Conservation (phyloP, 139 green algal genomes). For the Gonium pectorale region DNA sequence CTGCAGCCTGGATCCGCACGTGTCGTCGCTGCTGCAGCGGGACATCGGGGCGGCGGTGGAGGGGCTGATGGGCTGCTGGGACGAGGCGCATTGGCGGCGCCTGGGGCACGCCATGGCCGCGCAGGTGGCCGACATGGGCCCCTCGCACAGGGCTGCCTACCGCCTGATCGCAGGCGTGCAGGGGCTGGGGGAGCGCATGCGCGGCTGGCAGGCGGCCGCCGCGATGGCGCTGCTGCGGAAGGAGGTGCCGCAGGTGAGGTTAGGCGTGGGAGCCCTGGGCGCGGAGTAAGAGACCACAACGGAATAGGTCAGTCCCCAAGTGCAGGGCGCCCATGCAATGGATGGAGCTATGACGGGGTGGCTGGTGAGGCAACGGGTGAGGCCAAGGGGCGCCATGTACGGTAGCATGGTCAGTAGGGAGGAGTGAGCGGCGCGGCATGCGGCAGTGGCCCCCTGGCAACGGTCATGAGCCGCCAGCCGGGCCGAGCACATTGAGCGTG, state of each 20-base stretch:
- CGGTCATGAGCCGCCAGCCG: too few relatives aligned
- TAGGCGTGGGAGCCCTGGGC: too few relatives aligned
- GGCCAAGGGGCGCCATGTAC: too few relatives aligned
- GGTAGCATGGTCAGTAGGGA: too few relatives aligned
- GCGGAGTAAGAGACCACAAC: too few relatives aligned
- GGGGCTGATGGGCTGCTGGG: conserved; percentile 9
- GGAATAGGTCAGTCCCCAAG: too few relatives aligned
- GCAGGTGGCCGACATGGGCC: not conserved
- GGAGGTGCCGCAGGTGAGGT: conserved; percentile 1
- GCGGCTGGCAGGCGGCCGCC: conserved; percentile 12
- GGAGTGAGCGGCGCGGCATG: too few relatives aligned
- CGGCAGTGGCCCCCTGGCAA: too few relatives aligned
- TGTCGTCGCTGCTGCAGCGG: not conserved
- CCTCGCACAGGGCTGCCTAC: not conserved
- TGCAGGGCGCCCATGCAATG: too few relatives aligned
- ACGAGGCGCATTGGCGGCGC: not conserved
- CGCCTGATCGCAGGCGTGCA: not conserved
- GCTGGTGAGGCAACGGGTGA: too few relatives aligned
- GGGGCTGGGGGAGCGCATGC: not conserved
- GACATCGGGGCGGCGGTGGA: not conserved
- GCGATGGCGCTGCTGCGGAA: conserved; percentile 6
- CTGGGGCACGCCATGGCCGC: not conserved
- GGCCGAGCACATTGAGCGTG: too few relatives aligned
- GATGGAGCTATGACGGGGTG: too few relatives aligned
- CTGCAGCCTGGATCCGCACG: not conserved